Conservation (phyloP, 1,284 basidiomycete genomes). For the Phlebopus sp. region DNA sequence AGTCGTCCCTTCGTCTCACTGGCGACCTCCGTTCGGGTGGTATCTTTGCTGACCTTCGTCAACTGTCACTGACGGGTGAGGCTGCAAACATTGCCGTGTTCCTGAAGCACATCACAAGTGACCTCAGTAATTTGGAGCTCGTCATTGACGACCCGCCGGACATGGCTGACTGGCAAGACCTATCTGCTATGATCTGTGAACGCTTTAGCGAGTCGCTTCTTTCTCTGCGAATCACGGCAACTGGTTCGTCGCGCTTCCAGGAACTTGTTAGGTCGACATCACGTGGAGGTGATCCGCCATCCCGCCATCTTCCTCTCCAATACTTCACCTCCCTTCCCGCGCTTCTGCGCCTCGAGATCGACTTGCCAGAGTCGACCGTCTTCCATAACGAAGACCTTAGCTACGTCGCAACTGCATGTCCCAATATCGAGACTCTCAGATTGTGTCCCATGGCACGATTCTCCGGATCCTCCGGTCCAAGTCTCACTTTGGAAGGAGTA, state of each 20-base stretch:
- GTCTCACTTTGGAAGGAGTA: slow-evolving; percentile 56
- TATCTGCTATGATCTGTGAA: slow-evolving; percentile 59
- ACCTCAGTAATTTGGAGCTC: slow-evolving; percentile 61
- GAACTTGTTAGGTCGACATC: slow-evolving; percentile 67
- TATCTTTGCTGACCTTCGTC: slow-evolving; percentile 56
- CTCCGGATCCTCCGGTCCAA: slow-evolving; percentile 46
- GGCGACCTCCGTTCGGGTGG: slow-evolving; percentile 48
- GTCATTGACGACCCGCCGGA: slow-evolving; percentile 74
- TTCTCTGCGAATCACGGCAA: slow-evolving; percentile 58
- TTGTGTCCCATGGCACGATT: slow-evolving; percentile 68
- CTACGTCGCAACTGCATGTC: slow-evolving; percentile 56
- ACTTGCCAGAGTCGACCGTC: slow-evolving; percentile 69
- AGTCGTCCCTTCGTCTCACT: slow-evolving; percentile 59
- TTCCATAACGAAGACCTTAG: slow-evolving; percentile 59
- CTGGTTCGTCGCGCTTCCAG: slow-evolving; percentile 57
- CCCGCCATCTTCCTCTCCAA: slow-evolving; percentile 57
- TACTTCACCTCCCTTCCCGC: slow-evolving; percentile 51
- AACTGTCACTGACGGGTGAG: slow-evolving; percentile 65
- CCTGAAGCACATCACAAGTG: slow-evolving; percentile 60
- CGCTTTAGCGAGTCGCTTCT: slow-evolving; percentile 57
- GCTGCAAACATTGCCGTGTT: slow-evolving; percentile 66
- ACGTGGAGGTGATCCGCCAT: slow-evolving; percentile 54
- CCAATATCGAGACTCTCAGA: slow-evolving; percentile 60
- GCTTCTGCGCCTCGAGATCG: slow-evolving; percentile 62
- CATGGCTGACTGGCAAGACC: slow-evolving; percentile 67